A percentile compares a stretch with the other conserved stretches of the same genome.
These are phyloP conservation scores for Trichoderma simmonsii DNA, from an alignment of 2,329 filamentous ascomycete species.

Conservation along the genomic window DNA sequence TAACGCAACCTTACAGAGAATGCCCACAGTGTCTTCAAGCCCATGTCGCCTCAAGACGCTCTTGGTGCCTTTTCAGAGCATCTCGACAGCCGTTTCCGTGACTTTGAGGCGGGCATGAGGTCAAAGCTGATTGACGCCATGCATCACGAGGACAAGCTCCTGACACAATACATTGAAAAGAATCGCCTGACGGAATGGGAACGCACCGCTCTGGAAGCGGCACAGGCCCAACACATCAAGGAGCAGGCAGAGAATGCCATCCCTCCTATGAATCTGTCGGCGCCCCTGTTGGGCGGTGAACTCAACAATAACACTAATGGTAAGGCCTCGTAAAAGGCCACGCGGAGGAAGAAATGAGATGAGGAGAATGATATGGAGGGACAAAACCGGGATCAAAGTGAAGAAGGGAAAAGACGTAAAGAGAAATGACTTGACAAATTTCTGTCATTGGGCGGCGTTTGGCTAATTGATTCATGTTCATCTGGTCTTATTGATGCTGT, in stretches of 20 bases:
- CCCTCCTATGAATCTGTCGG: not conserved
- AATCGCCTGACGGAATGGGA: slow-evolving; percentile 69
- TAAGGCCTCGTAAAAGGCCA: not conserved
- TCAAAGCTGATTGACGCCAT: slow-evolving; percentile 69
- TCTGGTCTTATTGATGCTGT: slow-evolving; percentile 18
- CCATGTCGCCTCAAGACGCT: slow-evolving; percentile 50
- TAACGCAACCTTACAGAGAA: slow-evolving; percentile 35
- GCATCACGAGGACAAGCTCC: slow-evolving; percentile 64
- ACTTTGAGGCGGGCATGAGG: slow-evolving; percentile 61
- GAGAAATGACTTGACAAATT: slow-evolving; percentile 15
- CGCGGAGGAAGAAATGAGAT: not conserved
- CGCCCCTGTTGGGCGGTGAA: not conserved
- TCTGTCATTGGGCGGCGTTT: slow-evolving; percentile 22
- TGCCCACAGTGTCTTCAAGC: slow-evolving; percentile 41
- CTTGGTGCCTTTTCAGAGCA: slow-evolving; percentile 60
- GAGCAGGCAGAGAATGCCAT: slow-evolving; percentile 30
- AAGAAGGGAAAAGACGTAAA: slow-evolving; percentile 5
- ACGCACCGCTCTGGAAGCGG: slow-evolving; percentile 37
- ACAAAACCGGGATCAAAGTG: not conserved
- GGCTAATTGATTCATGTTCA: not conserved
- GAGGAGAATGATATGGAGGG: not conserved
- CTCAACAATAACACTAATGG: slow-evolving; percentile 6
- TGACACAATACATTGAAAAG: slow-evolving; percentile 64
- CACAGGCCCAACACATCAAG: slow-evolving; percentile 33
- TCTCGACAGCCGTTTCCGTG: slow-evolving; percentile 58